phyloP scores from a whole-genome alignment of 176 grass and related monocot genomes.

The Echinochloa phyllopogon region DNA sequence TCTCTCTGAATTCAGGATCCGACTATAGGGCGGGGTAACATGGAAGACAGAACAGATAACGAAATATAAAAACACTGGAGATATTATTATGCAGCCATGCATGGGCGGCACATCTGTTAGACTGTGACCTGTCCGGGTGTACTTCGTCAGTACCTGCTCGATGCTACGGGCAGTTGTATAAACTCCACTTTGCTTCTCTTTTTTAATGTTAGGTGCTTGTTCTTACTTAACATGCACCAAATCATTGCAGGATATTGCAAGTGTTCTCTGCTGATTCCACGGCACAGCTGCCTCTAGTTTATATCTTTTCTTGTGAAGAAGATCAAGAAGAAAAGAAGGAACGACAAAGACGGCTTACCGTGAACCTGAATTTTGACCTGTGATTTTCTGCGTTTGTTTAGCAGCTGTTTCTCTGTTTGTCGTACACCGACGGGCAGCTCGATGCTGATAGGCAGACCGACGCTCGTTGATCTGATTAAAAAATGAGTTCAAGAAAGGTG shows the following conservation, averaged over 20 bases:
- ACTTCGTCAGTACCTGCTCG: conserved; percentile 27
- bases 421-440: neutral
- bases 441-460: conserved; percentile 6
- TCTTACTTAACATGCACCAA: neutral
- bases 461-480: neutral
- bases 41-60: neutral
- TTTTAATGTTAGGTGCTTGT: neutral
- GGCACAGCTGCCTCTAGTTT: neutral
- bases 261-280: neutral
- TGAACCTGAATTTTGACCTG: neutral
- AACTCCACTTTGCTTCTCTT: neutral
- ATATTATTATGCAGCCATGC: conserved; percentile 2
- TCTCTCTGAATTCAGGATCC: neutral
- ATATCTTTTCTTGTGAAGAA: neutral
- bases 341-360: conserved; percentile 23
- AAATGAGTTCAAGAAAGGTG: neutral
- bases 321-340: neutral
- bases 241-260: conserved; percentile 7
- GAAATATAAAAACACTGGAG: neutral
- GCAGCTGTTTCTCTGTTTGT: neutral
- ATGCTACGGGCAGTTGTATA: conserved; percentile 10
- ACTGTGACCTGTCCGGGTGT: conserved; percentile 7
- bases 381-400: neutral
- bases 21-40: conserved; percentile 1
- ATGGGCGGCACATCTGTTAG: neutral